Conservation (phyloP, 768 basidiomycete genomes). For the Boletus sp. region DNA sequence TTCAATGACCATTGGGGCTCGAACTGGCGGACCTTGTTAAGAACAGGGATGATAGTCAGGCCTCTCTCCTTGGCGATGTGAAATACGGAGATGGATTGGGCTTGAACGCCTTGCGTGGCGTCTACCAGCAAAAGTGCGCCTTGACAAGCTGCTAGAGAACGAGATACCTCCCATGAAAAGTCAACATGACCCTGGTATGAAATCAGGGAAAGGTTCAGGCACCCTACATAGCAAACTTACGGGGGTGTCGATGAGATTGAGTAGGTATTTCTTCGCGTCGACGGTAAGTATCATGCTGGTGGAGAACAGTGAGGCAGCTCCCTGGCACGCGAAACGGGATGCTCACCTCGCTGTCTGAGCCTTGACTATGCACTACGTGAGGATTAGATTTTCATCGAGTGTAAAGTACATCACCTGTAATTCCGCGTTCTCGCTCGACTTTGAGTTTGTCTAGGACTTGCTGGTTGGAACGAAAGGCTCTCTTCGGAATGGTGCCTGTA, state of each 20-base stretch:
- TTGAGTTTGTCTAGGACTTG: conserved; percentile 93
- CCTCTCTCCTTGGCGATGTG: conserved; percentile 83
- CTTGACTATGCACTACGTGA: conserved; percentile 58
- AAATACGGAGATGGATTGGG: conserved; percentile 94
- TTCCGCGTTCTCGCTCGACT: conserved; percentile 95
- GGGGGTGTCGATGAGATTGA: conserved; percentile 97
- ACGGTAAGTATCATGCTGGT: conserved; percentile 74
- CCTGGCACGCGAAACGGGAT: not conserved
- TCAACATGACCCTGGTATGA: conserved; percentile 84
- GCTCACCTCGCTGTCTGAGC: conserved; percentile 90
- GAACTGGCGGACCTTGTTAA: conserved; percentile 72
- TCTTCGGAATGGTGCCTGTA: conserved; percentile 81
- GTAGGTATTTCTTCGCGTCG: conserved; percentile 58
- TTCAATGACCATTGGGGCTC: not conserved
- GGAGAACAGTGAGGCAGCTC: conserved; percentile 6
- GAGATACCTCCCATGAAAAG: conserved; percentile 95
- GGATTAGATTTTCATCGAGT: not conserved
- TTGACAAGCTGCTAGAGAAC: conserved; percentile 90
- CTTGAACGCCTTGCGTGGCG: conserved; percentile 97
- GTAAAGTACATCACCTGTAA: conserved; percentile 60
- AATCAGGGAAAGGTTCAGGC: not conserved
- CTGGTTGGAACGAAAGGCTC: conserved; percentile 64
- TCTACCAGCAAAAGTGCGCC: conserved; percentile 88
- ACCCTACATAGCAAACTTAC: conserved; percentile 39
- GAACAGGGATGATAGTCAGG: conserved; percentile 81